Evolutionary conservation across 352 stramenopile species (phyloP).

Genomic region (Globisporangium okanoganense): DNA sequence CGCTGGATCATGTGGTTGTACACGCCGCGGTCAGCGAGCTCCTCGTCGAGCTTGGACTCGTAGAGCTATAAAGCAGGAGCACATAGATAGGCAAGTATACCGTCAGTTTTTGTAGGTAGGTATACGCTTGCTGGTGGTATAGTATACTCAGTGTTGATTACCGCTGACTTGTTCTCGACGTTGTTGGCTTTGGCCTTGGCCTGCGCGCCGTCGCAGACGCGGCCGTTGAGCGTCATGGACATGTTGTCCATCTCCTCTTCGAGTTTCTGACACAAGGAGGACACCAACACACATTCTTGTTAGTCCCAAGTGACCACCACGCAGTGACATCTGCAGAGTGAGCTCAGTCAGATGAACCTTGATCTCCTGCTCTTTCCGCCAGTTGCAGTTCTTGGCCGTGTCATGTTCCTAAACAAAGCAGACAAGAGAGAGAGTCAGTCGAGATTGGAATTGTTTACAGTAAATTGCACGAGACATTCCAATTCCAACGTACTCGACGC

Average conservation of each 20-base stretch:
- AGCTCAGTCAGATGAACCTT: constrained; percentile 25
- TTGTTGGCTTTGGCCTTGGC: constrained; percentile 57
- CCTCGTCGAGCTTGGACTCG: constrained; percentile 74
- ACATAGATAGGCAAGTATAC: background rate
- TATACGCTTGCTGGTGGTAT: background rate
- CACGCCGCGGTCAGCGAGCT: constrained; percentile 60
- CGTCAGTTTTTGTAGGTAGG: background rate
- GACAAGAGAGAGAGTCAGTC: constrained; percentile 2
- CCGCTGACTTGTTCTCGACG: constrained; percentile 75
- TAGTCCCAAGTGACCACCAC: background rate
- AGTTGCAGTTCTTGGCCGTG: constrained; percentile 59
- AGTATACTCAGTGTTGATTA: constrained; percentile 15
- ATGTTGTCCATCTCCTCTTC: constrained; percentile 80
- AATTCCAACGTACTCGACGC: constrained; percentile 33
- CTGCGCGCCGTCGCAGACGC: constrained; percentile 49
- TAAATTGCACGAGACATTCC: background rate
- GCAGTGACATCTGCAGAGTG: background rate
- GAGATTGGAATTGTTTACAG: background rate
- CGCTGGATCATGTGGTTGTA: constrained; percentile 86
- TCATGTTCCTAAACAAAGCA: constrained; percentile 48
- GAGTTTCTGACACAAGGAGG: constrained; percentile 35
- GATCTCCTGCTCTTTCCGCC: constrained; percentile 68
- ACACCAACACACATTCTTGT: background rate
- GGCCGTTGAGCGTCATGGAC: constrained; percentile 59
- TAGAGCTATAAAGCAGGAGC: constrained; percentile 50